These are phyloP conservation scores for Dorcoceras hygrometricum DNA, from an alignment of 257 asterid genomes.

Conservation along the genomic window DNA sequence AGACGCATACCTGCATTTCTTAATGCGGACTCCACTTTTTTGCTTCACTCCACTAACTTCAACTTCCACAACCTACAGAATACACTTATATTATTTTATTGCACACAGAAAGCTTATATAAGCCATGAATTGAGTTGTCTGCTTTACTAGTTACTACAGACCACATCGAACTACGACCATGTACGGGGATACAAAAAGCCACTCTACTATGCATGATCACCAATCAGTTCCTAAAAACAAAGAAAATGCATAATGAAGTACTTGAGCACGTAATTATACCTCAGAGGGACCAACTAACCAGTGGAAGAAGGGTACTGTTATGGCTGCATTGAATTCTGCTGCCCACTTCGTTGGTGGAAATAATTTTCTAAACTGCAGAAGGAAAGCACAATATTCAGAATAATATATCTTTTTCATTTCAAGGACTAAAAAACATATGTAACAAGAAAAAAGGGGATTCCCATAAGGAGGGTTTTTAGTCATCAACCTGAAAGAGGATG, in stretches of 20 bases:
- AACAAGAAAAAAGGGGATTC: too few relatives aligned
- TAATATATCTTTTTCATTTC: neutral
- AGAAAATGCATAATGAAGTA: neutral
- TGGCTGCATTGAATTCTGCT: constrained; percentile 78
- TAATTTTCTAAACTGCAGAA: constrained; percentile 69
- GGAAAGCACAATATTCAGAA: neutral
- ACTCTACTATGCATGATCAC: neutral
- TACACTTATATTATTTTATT: constrained; percentile 18
- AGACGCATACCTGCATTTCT: constrained; percentile 73
- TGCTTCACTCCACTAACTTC: constrained; percentile 84
- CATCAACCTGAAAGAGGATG: neutral
- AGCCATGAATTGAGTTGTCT: neutral
- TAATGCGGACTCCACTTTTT: constrained; percentile 87
- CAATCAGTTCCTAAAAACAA: neutral
- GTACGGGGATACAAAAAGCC: neutral
- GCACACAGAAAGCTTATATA: neutral
- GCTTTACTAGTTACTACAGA: neutral
- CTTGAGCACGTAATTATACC: constrained; percentile 34
- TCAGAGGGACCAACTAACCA: constrained; percentile 97
- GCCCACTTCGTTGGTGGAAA: constrained; percentile 97
- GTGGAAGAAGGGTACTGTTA: constrained; percentile 89
- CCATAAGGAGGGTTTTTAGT: neutral
- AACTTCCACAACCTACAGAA: constrained; percentile 74
- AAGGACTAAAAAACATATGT: neutral
- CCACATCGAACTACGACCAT: neutral